phyloP scores from a whole-genome alignment of 2,329 filamentous ascomycete species.

The Ploettnerulaceae sp. region DNA sequence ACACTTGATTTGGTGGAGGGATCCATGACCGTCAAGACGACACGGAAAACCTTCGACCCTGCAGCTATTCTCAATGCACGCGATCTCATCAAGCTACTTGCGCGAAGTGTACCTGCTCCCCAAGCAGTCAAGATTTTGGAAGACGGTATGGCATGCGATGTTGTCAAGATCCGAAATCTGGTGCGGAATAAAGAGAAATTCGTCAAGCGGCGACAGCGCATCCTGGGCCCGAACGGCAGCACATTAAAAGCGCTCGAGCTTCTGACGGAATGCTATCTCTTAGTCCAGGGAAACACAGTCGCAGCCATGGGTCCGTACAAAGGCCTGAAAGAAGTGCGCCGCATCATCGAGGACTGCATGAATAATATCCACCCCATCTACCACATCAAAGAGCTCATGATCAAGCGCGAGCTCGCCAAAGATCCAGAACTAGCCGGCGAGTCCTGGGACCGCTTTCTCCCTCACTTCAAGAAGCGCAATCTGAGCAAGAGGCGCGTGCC shows the following conservation, averaged over 20 bases:
- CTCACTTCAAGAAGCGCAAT: conserved; percentile 93
- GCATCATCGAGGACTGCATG: conserved; percentile 94
- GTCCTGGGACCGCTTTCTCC: conserved; percentile 93
- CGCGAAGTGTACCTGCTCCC: conserved; percentile 85
- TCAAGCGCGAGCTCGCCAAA: conserved; percentile 86
- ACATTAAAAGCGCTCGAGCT: conserved; percentile 93
- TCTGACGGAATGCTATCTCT: conserved; percentile 84
- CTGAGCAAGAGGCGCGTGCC: conserved; percentile 80
- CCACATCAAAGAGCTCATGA: conserved; percentile 93
- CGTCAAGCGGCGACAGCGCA: conserved; percentile 87
- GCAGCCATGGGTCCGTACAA: conserved; percentile 88
- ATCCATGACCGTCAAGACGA: conserved; percentile 95
- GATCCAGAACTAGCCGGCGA: conserved; percentile 81
- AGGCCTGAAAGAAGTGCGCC: conserved; percentile 84
- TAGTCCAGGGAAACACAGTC: conserved; percentile 96
- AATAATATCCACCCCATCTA: conserved; percentile 85
- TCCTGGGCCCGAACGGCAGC: conserved; percentile 84
- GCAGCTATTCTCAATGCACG: conserved; percentile 89
- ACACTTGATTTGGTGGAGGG: conserved; percentile 92
- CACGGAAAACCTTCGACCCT: conserved; percentile 84
- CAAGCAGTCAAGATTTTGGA: conserved; percentile 93
- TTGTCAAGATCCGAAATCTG: conserved; percentile 90
- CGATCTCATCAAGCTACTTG: conserved; percentile 88
- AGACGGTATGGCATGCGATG: conserved; percentile 85
- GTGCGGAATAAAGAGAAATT: conserved; percentile 94